phyloP scores from a whole-genome alignment of 768 basidiomycete species.

The Russula emetica region DNA sequence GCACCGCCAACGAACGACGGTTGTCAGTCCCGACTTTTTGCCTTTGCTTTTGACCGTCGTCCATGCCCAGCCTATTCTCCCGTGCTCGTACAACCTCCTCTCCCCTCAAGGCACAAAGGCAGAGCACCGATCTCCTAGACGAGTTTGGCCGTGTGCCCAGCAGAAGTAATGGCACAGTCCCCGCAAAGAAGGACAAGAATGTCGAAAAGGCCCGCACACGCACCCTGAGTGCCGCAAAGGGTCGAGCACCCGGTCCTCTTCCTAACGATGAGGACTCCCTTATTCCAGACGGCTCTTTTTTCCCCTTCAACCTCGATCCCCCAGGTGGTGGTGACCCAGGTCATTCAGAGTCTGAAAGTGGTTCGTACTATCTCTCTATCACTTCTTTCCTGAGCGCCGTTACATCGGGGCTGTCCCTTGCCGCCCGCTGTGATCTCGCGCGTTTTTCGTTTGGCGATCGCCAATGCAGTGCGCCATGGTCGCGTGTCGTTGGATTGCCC shows the following conservation, averaged over 20 bases:
- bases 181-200: conserved; percentile 36
- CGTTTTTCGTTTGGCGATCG: neutral
- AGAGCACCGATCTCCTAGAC: conserved; percentile 40
- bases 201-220: conserved; percentile 45
- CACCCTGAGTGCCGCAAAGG: conserved; percentile 40
- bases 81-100: conserved; percentile 61
- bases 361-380: conserved; percentile 4
- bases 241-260: conserved; percentile 36
- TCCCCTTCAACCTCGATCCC: conserved; percentile 36
- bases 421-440: neutral
- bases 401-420: neutral
- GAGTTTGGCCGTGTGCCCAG: conserved; percentile 63
- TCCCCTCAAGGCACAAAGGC: conserved; percentile 33
- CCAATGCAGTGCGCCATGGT: neutral
- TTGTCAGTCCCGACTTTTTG: conserved; percentile 6
- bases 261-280: conserved; percentile 34
- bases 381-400: neutral
- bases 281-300: conserved; percentile 38
- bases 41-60: conserved; percentile 29
- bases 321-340: conserved; percentile 27
- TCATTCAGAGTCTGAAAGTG: conserved; percentile 25
- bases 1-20: neutral
- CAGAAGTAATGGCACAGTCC: conserved; percentile 35
- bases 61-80: conserved; percentile 73
- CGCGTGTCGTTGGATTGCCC: neutral